These are phyloP conservation scores for Pythium folliculosum DNA, from an alignment of 352 stramenopile genomes.

Conservation along the genomic window DNA sequence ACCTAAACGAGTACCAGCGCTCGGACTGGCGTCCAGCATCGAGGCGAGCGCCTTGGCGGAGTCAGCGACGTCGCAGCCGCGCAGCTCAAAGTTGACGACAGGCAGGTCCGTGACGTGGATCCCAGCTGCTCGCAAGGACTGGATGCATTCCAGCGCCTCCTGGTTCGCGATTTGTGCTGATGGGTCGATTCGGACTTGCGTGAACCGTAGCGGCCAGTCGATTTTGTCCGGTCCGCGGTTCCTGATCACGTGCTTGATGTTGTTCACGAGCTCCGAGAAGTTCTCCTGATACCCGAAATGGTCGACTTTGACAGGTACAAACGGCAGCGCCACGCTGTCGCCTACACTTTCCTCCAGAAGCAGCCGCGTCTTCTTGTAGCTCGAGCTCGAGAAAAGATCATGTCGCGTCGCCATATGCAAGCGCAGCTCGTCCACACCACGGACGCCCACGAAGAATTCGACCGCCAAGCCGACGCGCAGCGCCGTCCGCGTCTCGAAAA, in stretches of 20 bases:
- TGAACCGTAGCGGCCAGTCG: too few relatives aligned
- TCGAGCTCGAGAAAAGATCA: background rate
- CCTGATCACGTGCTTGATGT: too few relatives aligned
- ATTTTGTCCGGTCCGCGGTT: too few relatives aligned
- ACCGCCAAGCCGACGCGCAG: background rate
- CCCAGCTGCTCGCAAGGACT: too few relatives aligned
- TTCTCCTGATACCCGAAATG: background rate
- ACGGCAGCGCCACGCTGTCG: background rate
- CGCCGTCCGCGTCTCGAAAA: background rate
- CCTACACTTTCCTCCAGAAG: background rate
- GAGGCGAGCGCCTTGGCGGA: background rate
- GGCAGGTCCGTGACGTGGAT: too few relatives aligned
- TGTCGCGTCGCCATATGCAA: background rate
- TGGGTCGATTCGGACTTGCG: too few relatives aligned
- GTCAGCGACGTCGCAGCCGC: too few relatives aligned
- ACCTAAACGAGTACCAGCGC: background rate
- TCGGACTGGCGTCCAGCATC: background rate
- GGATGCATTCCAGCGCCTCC: too few relatives aligned
- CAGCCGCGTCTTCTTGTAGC: background rate
- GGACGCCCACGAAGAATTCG: background rate
- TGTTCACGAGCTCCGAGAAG: background rate
- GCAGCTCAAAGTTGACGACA: too few relatives aligned
- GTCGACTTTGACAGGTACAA: background rate
- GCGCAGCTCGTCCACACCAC: background rate
- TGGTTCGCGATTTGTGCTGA: too few relatives aligned